These are phyloP conservation scores for Sisymbrium altissimum DNA, from an alignment of 345 rosid genomes.

Conservation along the genomic window DNA sequence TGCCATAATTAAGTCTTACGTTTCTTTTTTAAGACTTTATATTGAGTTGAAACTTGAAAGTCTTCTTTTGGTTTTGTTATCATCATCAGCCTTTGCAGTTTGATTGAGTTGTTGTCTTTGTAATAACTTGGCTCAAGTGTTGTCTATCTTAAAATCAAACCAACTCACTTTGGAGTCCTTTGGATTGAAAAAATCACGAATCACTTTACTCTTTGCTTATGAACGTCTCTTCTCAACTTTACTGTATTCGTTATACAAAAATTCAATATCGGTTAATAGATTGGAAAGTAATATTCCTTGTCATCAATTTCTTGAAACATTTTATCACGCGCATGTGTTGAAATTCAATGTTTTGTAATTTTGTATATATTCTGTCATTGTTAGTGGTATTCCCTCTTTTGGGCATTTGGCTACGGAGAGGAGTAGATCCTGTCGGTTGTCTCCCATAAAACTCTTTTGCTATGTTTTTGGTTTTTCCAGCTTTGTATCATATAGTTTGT, in stretches of 20 bases:
- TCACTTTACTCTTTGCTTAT: background rate
- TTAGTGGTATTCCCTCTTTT: too few relatives aligned
- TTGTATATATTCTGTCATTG: too few relatives aligned
- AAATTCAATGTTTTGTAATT: too few relatives aligned
- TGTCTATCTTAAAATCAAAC: background rate
- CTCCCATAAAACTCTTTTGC: too few relatives aligned
- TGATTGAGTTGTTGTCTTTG: background rate
- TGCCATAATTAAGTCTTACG: background rate
- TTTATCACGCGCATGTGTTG: too few relatives aligned
- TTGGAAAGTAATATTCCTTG: background rate
- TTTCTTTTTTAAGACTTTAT: background rate
- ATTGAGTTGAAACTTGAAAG: background rate
- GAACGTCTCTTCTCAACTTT: slow-evolving; percentile 14
- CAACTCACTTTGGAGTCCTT: background rate
- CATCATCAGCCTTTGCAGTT: slow-evolving; percentile 10
- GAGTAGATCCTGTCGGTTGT: too few relatives aligned
- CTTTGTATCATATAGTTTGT: too few relatives aligned
- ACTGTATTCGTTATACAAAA: background rate
- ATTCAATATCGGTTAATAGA: background rate
- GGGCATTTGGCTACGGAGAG: too few relatives aligned
- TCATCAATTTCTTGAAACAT: too few relatives aligned
- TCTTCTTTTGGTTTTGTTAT: slow-evolving; percentile 9
- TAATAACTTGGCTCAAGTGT: background rate
- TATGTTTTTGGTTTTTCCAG: too few relatives aligned
- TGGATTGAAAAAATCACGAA: too few relatives aligned